Evolutionary conservation across 148 eudicot genomes (phyloP).

Genomic region (Pharnaceum exiguum): DNA sequence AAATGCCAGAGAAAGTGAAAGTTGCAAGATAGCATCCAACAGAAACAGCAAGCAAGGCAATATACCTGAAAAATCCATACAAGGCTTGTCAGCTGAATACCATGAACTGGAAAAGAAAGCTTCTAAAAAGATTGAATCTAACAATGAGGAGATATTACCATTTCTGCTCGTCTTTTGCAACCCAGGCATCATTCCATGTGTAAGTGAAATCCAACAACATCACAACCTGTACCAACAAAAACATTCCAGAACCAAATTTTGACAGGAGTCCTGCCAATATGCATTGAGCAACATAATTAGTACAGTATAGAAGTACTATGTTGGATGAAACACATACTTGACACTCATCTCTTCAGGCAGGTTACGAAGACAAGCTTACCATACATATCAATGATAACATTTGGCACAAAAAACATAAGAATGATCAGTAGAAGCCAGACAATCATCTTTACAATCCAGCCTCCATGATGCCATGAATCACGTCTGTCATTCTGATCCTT

Average conservation of each 20-base stretch:
- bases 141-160: conserved; percentile 47
- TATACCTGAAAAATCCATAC: conserved; percentile 53
- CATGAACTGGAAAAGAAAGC: not conserved
- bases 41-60: conserved; percentile 82
- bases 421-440: conserved; percentile 71
- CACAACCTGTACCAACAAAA: conserved; percentile 90
- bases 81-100: conserved; percentile 6
- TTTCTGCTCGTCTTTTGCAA: conserved; percentile 94
- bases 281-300: too few relatives aligned
- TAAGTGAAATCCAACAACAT: conserved; percentile 88
- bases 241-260: conserved; percentile 91
- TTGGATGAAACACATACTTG: not conserved
- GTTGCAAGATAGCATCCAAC: conserved; percentile 75
- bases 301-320: not conserved
- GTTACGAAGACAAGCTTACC: conserved; percentile 42
- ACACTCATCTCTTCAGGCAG: not conserved
- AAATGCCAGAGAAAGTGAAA: conserved; percentile 59
- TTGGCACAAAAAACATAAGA: conserved; percentile 88
- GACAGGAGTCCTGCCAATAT: conserved; percentile 77
- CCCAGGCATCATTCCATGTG: conserved; percentile 98
- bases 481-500: conserved; percentile 96
- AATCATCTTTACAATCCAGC: conserved; percentile 80
- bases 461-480: conserved; percentile 96
- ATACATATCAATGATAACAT: conserved; percentile 53
- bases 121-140: conserved; percentile 1